Evolutionary conservation across 495 filamentous ascomycete genomes (phyloP).

Genomic region (Hyaloscypha hepaticicola): DNA sequence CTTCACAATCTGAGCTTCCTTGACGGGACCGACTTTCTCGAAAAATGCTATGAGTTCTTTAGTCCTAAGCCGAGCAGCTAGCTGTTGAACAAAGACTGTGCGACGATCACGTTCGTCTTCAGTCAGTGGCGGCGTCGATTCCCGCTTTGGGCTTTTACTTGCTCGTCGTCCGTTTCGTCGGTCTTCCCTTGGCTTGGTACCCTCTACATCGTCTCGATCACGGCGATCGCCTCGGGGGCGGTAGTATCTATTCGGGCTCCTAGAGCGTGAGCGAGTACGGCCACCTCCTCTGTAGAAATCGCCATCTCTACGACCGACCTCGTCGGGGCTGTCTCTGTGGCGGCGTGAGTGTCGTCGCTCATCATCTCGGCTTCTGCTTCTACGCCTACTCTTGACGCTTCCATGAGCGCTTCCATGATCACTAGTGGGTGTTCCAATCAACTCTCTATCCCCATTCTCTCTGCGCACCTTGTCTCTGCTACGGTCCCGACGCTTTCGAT

Average conservation of each 20-base stretch:
- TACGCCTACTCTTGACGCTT: constrained; percentile 80
- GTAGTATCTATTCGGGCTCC: constrained; percentile 77
- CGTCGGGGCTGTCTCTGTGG: constrained; percentile 67
- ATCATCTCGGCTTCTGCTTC: constrained; percentile 78
- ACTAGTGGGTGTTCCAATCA: constrained; percentile 69
- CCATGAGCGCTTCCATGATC: constrained; percentile 79
- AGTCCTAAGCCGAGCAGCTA: constrained; percentile 87
- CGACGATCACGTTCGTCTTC: constrained; percentile 96
- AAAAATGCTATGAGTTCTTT: constrained; percentile 95
- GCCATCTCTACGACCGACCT: constrained; percentile 61
- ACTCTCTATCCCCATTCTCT: constrained; percentile 59
- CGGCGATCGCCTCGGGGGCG: constrained; percentile 61
- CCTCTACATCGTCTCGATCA: constrained; percentile 47
- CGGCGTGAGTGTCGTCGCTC: constrained; percentile 78
- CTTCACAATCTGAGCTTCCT: constrained; percentile 99
- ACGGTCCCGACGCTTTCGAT: constrained; percentile 67
- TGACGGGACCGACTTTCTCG: constrained; percentile 92
- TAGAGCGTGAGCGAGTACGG: constrained; percentile 69
- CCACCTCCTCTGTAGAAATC: constrained; percentile 74
- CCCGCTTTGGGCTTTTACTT: constrained; percentile 50
- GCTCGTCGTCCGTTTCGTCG: constrained; percentile 52
- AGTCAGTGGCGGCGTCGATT: constrained; percentile 63
- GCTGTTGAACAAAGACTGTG: constrained; percentile 97
- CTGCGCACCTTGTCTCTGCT: constrained; percentile 53
- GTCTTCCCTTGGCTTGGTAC: constrained; percentile 43